These are phyloP conservation scores for Sindora glabra DNA, from an alignment of 306 rosid species.

Conservation along the genomic window DNA sequence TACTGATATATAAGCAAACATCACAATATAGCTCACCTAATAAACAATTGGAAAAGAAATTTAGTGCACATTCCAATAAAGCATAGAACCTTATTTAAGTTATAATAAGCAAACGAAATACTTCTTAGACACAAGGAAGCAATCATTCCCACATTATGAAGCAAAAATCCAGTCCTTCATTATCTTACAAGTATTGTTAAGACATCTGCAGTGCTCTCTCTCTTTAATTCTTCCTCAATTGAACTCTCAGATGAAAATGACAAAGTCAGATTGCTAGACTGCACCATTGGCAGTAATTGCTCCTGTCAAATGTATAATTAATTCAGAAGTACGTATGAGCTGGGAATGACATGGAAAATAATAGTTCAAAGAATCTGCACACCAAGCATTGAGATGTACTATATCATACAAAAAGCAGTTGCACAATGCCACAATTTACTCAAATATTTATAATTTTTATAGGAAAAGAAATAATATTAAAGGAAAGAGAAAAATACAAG, in stretches of 20 bases:
- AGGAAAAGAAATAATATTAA: too few species aligned
- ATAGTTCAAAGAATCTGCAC: background rate
- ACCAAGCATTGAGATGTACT: slow-evolving; percentile 7
- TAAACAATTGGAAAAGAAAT: slow-evolving; percentile 19
- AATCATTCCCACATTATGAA: slow-evolving; percentile 8
- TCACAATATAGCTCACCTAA: slow-evolving; percentile 92
- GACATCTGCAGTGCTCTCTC: slow-evolving; percentile 96
- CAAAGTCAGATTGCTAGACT: slow-evolving; percentile 70
- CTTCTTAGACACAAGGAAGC: background rate
- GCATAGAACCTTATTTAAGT: background rate
- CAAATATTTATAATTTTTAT: too few species aligned
- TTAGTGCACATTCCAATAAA: slow-evolving; percentile 6
- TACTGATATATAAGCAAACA: slow-evolving; percentile 87
- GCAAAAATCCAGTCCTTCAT: background rate
- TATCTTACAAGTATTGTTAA: slow-evolving; percentile 72
- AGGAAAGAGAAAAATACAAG: too few species aligned
- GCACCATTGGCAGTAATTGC: slow-evolving; percentile 77
- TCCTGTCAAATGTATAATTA: slow-evolving; percentile 52
- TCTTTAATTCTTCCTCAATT: slow-evolving; percentile 88
- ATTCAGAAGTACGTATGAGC: slow-evolving; percentile 2
- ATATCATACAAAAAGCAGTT: slow-evolving; percentile 3
- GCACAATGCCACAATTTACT: background rate
- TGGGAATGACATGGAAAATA: background rate
- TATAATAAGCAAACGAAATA: slow-evolving; percentile 8
- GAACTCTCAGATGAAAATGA: slow-evolving; percentile 90